These are phyloP conservation scores for Kluyveromyces aestuarii DNA, from an alignment of 805 yeast species.

Conservation along the genomic window DNA sequence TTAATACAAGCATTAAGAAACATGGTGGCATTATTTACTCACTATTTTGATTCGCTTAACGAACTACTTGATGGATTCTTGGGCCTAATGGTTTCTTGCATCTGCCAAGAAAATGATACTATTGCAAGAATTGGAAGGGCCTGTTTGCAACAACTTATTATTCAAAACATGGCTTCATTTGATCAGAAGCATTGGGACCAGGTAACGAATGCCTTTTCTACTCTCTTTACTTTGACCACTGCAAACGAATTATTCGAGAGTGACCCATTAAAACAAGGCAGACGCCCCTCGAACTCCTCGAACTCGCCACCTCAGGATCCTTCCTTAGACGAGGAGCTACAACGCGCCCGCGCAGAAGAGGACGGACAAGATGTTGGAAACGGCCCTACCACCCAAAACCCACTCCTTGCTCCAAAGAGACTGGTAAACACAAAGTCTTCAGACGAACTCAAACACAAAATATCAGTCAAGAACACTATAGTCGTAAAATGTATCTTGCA, in stretches of 20 bases:
- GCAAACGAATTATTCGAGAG: conserved; percentile 72
- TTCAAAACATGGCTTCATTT: conserved; percentile 66
- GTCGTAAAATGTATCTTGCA: conserved; percentile 91
- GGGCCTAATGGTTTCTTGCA: conserved; percentile 71
- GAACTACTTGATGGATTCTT: conserved; percentile 71
- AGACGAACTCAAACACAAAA: conserved; percentile 34
- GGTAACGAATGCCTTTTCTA: conserved; percentile 54
- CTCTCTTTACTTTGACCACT: conserved; percentile 71
- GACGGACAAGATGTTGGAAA: conserved; percentile 30
- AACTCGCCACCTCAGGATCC: background rate
- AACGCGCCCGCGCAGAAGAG: conserved; percentile 27
- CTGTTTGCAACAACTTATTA: conserved; percentile 70
- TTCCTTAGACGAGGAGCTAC: conserved; percentile 21
- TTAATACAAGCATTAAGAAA: conserved; percentile 90
- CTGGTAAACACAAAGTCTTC: conserved; percentile 20
- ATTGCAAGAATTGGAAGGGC: conserved; percentile 91
- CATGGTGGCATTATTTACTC: conserved; percentile 73
- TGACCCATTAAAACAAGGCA: conserved; percentile 32
- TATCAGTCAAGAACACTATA: conserved; percentile 58
- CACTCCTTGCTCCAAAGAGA: conserved; percentile 10
- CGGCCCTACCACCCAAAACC: conserved; percentile 2
- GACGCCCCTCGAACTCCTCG: conserved; percentile 12
- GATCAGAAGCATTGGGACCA: conserved; percentile 62
- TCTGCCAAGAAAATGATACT: conserved; percentile 94
- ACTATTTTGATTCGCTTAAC: conserved; percentile 70